These are phyloP conservation scores for Mortierella polycephala DNA, from an alignment of 371 early-diverging fungal genomes.

Conservation along the genomic window DNA sequence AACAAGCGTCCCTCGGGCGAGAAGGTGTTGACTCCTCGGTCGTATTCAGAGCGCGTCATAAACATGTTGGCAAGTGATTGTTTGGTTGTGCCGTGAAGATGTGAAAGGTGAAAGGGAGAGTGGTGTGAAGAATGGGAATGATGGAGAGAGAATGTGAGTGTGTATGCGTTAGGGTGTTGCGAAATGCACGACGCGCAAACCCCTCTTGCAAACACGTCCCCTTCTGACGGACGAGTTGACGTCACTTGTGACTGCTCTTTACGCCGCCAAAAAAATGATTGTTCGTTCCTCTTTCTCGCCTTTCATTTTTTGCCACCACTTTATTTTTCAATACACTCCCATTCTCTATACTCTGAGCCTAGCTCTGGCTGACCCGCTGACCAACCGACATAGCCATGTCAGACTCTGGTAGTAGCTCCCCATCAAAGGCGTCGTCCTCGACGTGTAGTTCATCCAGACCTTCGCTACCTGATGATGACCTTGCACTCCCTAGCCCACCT, in stretches of 20 bases:
- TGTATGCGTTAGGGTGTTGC: too few relatives aligned
- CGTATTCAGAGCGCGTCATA: conserved; percentile 89
- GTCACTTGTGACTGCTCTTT: background rate
- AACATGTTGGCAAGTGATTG: background rate
- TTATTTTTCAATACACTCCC: background rate
- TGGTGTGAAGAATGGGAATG: too few relatives aligned
- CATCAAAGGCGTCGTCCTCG: background rate
- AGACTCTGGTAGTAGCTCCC: background rate
- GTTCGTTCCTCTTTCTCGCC: background rate
- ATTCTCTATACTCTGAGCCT: background rate
- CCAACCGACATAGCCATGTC: background rate
- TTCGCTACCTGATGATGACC: conserved; percentile 25
- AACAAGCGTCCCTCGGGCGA: conserved; percentile 98
- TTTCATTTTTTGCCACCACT: background rate
- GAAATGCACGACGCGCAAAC: too few relatives aligned
- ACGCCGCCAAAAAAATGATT: background rate
- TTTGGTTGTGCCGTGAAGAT: too few relatives aligned
- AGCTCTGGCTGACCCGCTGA: background rate
- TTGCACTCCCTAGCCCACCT: conserved; percentile 30
- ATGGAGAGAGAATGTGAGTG: too few relatives aligned
- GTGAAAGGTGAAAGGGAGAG: too few relatives aligned
- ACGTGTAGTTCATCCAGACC: background rate
- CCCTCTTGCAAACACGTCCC: too few relatives aligned
- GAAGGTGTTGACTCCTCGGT: conserved; percentile 99
- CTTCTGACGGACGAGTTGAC: background rate